These are phyloP conservation scores for Pseudoneurospora amorphoporcata DNA, from an alignment of 495 filamentous ascomycete species.

Conservation along the genomic window DNA sequence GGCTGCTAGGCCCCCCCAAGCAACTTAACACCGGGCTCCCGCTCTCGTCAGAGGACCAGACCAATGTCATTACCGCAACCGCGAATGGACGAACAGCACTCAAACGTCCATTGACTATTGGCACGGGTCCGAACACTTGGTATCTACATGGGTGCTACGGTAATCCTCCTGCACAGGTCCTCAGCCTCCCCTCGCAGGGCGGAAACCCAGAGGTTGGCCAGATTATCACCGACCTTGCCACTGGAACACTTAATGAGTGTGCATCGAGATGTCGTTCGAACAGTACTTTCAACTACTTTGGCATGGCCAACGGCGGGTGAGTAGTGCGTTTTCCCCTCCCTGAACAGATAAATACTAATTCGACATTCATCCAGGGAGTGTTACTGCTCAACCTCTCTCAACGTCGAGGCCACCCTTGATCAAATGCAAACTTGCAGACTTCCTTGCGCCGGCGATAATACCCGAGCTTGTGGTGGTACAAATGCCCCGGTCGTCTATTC, in stretches of 20 bases:
- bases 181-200: neutral
- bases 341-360: neutral
- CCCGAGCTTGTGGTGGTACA: neutral
- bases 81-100: neutral
- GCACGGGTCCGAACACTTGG: neutral
- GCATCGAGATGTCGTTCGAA: neutral
- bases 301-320: conserved; percentile 1
- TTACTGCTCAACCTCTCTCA: neutral
- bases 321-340: neutral
- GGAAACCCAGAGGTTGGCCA: neutral
- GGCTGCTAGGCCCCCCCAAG: neutral
- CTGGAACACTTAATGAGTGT: conserved; percentile 3
- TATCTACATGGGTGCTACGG: conserved; percentile 4
- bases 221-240: neutral
- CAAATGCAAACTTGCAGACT: conserved; percentile 1
- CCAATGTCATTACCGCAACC: neutral
- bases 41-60: neutral
- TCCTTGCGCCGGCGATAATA: neutral
- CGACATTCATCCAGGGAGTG: neutral
- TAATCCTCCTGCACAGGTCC: neutral
- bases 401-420: neutral
- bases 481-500: neutral
- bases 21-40: neutral
- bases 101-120: neutral
- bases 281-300: neutral